Percentiles rank a stretch among this genome's conserved stretches.
These are phyloP conservation scores for Kodamaea sp. DNA, from an alignment of 1,139 yeast species.

Conservation along the genomic window DNA sequence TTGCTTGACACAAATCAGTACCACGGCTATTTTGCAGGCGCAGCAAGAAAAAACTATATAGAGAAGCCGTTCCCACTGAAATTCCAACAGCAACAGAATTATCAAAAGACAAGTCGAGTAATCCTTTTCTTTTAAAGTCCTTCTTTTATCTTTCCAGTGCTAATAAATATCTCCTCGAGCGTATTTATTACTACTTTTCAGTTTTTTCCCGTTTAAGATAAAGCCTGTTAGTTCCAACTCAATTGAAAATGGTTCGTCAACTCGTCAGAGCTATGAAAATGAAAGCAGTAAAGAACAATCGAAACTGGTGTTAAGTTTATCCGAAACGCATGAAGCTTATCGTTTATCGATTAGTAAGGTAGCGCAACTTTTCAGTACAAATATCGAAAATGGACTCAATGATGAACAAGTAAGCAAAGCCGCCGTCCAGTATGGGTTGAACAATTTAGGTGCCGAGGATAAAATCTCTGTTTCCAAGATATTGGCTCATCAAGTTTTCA, in stretches of 20 bases:
- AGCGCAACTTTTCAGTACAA: constrained; percentile 35
- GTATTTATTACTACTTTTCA: no score
- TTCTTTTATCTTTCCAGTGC: no score
- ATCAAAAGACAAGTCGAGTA: no score
- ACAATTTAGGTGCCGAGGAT: constrained; percentile 58
- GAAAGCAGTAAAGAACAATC: constrained; percentile 18
- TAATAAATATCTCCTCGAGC: no score
- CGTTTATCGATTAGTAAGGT: constrained; percentile 33
- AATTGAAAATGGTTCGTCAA: constrained; percentile 12
- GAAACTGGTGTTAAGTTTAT: constrained; percentile 3
- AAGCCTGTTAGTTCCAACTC: no score
- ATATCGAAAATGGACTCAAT: constrained; percentile 47
- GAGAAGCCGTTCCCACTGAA: no score
- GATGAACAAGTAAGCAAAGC: constrained; percentile 28
- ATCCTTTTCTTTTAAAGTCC: no score
- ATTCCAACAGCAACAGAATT: no score
- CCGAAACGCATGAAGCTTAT: constrained; percentile 23
- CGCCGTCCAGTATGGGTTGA: constrained; percentile 46
- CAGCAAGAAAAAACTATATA: no score
- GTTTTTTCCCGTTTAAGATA: no score
- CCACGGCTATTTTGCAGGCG: no score
- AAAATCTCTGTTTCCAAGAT: constrained; percentile 57
- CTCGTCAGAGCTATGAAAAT: constrained; percentile 17
- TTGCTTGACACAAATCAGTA: no score
- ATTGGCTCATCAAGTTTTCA: constrained; percentile 65